A percentile compares a stretch with the other conserved stretches of the same genome.
Conservation (phyloP, 2,329 filamentous ascomycete species). For the Neopestalotiopsis clavispora region DNA sequence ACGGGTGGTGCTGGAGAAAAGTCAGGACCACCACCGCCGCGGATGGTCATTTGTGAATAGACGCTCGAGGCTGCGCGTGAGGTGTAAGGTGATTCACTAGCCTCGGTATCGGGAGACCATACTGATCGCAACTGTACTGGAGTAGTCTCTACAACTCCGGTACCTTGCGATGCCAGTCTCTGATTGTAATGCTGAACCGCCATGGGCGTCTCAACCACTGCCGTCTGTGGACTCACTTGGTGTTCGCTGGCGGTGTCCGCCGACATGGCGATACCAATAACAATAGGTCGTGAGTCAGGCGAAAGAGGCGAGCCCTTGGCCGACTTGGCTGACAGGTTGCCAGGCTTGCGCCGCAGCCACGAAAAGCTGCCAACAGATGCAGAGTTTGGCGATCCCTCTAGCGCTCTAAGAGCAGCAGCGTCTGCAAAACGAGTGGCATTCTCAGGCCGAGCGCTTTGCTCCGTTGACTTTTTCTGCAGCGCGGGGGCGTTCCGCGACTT, state of each 20-base stretch:
- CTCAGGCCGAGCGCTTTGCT: conserved; percentile 27
- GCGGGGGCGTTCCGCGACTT: conserved; percentile 50
- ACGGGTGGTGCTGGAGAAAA: conserved; percentile 59
- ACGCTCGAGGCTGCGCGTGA: conserved; percentile 59
- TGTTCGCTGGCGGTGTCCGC: conserved; percentile 52
- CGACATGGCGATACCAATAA: conserved; percentile 72
- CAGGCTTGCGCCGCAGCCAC: conserved; percentile 54
- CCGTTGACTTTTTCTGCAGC: conserved; percentile 1
- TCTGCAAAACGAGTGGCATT: conserved; percentile 58
- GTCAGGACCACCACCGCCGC: conserved; percentile 30
- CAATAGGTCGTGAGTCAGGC: conserved; percentile 72
- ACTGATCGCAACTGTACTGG: conserved; percentile 52
- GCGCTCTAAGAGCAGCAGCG: conserved; percentile 61
- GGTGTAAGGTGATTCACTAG: conserved; percentile 48
- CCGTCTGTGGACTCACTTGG: conserved; percentile 57
- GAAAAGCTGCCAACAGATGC: conserved; percentile 62
- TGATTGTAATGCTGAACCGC: conserved; percentile 35
- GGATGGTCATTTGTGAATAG: conserved; percentile 60
- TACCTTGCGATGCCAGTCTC: conserved; percentile 24
- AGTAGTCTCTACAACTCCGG: conserved; percentile 28
- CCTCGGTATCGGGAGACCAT: conserved; percentile 67
- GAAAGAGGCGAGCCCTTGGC: conserved; percentile 57
- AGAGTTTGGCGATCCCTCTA: conserved; percentile 60
- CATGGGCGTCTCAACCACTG: conserved; percentile 44
- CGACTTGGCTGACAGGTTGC: conserved; percentile 26